phyloP scores from a whole-genome alignment of 257 asterid species.

The Coffea canephora region DNA sequence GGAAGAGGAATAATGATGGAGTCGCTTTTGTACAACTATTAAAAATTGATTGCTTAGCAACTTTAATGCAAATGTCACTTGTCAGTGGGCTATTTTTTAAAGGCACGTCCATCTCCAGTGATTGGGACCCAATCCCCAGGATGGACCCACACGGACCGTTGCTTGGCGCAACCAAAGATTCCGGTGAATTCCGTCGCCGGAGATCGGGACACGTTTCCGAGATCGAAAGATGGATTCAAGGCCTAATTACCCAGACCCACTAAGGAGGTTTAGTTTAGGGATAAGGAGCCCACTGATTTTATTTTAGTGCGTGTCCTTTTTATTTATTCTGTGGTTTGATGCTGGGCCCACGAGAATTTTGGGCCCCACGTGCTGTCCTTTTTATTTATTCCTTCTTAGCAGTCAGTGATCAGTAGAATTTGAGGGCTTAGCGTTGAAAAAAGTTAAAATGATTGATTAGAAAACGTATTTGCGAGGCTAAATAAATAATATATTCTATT shows the following conservation, averaged over 20 bases:
- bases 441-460: too few species aligned
- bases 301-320: conserved; percentile 5
- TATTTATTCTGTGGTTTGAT: neutral
- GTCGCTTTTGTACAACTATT: conserved; percentile 6
- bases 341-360: conserved; percentile 16
- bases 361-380: conserved; percentile 22
- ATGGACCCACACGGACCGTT: conserved; percentile 24
- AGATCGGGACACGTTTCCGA: conserved; percentile 23
- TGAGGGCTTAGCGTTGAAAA: too few species aligned
- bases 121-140: conserved; percentile 41
- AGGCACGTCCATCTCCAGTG: conserved; percentile 44
- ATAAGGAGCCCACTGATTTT: conserved; percentile 25
- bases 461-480: too few species aligned
- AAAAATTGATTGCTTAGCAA: conserved; percentile 32
- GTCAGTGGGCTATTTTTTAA: conserved; percentile 47
- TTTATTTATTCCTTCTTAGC: neutral
- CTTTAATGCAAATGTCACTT: conserved; percentile 41
- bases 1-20: neutral
- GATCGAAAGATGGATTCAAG: neutral
- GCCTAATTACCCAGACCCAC: conserved; percentile 21
- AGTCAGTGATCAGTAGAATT: neutral
- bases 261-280: neutral
- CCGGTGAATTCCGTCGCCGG: conserved; percentile 35
- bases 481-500: too few species aligned
- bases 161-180: conserved; percentile 43